Base-by-base conservation (phyloP, 73 alveolate genomes). In the Durusdinium trenchii region DNA sequence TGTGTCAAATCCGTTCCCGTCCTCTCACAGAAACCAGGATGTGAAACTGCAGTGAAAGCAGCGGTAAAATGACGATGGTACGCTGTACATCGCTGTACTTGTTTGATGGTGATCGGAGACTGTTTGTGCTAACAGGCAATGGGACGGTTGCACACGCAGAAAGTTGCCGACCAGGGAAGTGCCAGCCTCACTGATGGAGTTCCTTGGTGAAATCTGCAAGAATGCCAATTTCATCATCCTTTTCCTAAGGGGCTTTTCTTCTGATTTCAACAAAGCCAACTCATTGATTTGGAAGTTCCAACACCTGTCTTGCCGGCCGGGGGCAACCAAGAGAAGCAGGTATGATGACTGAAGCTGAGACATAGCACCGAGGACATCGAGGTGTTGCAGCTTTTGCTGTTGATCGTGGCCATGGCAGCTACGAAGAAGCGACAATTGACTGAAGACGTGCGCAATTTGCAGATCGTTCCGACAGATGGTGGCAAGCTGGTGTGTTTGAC, bases 301-400 rank as follows among this genome's bases (percentile, higher is more conserved):
- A n/a, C n/a, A n/a, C n/a, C n/a, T n/a, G n/a, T n/a, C n/a, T n/a
- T n/a, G n/a, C n/a, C n/a, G n/a, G n/a, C n/a, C n/a, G n/a, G n/a
- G n/a, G n/a, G n/a, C n/a, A n/a, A n/a, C n/a, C n/a, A n/a, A n/a
- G n/a, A n/a, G n/a, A n/a, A n/a, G n/a, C 69, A 57, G 12, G 69
- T 57, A 16, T 12, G 69, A 57, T 12, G 69, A 23, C n/a, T 60
- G 73, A 60, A 32, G 1, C 73, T 60, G 73, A 45, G n/a, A n/a
- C n/a, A n/a, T n/a, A n/a, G n/a, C n/a, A n/a, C n/a, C n/a, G 36
- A 91, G 98, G 90, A 91, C 46, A 48, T 91, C 7, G 98, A 91
- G 78, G 69, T 78, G 38, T n/a, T 91, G 60, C 98, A 69, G 43
- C 89, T 91, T 35, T 54, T 91, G 62, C 98, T 91, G 36, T 35